A percentile compares a stretch with the other conserved stretches of the same genome.
phyloP scores from a whole-genome alignment of 2,329 filamentous ascomycete species.

The Trichoderma pleuroti region DNA sequence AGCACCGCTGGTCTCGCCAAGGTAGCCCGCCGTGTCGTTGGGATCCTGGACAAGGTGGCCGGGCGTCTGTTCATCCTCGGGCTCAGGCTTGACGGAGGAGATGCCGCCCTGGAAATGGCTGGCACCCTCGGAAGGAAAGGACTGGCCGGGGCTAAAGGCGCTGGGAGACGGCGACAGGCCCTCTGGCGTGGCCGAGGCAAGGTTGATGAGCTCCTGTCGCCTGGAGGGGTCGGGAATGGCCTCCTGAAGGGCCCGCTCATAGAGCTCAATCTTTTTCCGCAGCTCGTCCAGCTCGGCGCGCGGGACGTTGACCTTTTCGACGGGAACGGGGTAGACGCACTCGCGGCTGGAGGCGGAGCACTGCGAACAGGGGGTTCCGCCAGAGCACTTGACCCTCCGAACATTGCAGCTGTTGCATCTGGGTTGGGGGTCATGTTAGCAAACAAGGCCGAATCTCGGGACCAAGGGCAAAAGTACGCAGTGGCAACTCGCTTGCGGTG shows the following conservation, averaged over 20 bases:
- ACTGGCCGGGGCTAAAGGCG: constrained; percentile 15
- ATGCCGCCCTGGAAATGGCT: constrained; percentile 1
- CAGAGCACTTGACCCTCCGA: constrained; percentile 51
- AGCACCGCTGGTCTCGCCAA: constrained; percentile 49
- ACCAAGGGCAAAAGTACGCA: constrained; percentile 34
- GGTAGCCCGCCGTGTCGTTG: constrained; percentile 43
- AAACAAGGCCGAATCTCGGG: not conserved
- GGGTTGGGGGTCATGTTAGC: not conserved
- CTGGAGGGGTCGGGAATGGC: constrained; percentile 35
- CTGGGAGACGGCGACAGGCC: constrained; percentile 24
- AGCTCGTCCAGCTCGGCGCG: constrained; percentile 42
- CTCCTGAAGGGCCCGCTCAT: constrained; percentile 39
- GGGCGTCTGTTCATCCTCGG: constrained; percentile 8
- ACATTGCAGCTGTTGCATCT: constrained; percentile 54
- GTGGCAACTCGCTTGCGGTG: constrained; percentile 48
- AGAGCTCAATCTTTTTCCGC: constrained; percentile 36
- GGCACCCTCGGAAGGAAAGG: not conserved
- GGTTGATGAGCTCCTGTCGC: constrained; percentile 34
- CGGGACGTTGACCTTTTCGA: constrained; percentile 44
- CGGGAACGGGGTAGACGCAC: constrained; percentile 45
- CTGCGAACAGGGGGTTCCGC: constrained; percentile 46
- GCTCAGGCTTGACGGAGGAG: constrained; percentile 20
- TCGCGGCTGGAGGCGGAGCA: constrained; percentile 42
- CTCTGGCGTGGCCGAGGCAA: constrained; percentile 24
- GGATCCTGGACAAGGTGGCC: constrained; percentile 44